These are phyloP conservation scores for Prunus davidiana DNA, from an alignment of 306 rosid genomes.

Conservation along the genomic window DNA sequence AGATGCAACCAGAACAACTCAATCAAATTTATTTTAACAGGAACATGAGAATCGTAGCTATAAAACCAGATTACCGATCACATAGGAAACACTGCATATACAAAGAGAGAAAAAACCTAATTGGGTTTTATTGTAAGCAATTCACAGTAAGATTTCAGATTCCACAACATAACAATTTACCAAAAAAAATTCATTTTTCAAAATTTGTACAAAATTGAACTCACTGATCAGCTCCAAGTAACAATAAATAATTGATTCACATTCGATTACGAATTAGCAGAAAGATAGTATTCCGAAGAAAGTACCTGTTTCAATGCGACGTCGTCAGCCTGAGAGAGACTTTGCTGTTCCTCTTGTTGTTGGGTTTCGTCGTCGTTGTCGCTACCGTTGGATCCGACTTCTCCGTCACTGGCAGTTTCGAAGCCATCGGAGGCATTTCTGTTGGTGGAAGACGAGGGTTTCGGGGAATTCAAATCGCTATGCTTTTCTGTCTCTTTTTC, in stretches of 20 bases:
- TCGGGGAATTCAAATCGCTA: constrained; percentile 7
- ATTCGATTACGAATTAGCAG: not conserved
- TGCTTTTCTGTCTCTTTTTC: constrained; percentile 21
- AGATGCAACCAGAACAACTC: not conserved
- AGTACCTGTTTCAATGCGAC: constrained; percentile 1
- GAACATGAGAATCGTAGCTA: not conserved
- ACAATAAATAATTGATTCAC: not conserved
- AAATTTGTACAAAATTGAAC: not conserved
- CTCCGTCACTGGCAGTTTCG: constrained; percentile 62
- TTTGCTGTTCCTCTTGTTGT: not conserved
- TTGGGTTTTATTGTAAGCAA: not conserved
- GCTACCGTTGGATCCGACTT: constrained; percentile 32
- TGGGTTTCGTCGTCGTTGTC: constrained; percentile 14
- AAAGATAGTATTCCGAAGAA: not conserved
- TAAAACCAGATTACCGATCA: constrained; percentile 4
- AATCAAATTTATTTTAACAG: not conserved
- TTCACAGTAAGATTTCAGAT: not conserved
- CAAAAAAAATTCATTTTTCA: no score
- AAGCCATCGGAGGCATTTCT: constrained; percentile 43
- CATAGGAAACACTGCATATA: not conserved
- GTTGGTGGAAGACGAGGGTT: constrained; percentile 15
- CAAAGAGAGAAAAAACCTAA: not conserved
- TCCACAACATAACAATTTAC: not conserved
- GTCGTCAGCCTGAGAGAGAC: not conserved
- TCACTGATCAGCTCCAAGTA: not conserved